Conservation (phyloP, 345 rosid species). For the Sisymbrium irio region DNA sequence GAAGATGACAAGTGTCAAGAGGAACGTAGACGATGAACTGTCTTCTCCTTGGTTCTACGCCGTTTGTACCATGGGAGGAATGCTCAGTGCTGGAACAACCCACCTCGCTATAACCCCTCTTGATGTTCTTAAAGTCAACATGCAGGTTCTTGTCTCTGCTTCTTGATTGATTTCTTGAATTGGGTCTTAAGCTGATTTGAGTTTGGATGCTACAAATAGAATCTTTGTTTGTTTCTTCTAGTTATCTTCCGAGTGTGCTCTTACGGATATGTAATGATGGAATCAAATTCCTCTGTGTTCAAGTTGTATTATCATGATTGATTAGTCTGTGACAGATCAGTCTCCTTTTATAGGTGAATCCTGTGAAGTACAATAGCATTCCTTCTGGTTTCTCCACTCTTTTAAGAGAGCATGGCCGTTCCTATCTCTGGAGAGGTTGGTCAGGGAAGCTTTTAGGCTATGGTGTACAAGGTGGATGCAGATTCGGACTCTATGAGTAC, state of each 20-base stretch:
- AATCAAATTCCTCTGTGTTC: not conserved
- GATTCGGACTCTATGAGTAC: slow-evolving; percentile 57
- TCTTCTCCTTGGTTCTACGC: slow-evolving; percentile 41
- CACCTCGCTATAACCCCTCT: slow-evolving; percentile 65
- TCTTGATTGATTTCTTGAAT: slow-evolving; percentile 13
- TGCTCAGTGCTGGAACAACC: slow-evolving; percentile 66
- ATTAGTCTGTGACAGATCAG: not conserved
- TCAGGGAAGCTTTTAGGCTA: slow-evolving; percentile 57
- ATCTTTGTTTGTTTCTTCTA: not conserved
- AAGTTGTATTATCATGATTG: not conserved
- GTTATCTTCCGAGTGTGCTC: not conserved
- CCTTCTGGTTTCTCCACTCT: slow-evolving; percentile 46
- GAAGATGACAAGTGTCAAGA: slow-evolving; percentile 31
- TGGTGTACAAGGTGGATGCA: slow-evolving; percentile 65
- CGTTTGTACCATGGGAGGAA: slow-evolving; percentile 56
- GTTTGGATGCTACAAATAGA: not conserved
- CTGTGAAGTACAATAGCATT: slow-evolving; percentile 47
- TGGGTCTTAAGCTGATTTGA: not conserved
- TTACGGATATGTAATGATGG: not conserved
- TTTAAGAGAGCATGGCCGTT: slow-evolving; percentile 51
- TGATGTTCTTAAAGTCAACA: slow-evolving; percentile 66
- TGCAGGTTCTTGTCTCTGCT: slow-evolving; percentile 49
- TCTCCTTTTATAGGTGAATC: slow-evolving; percentile 49
- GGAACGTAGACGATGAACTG: slow-evolving; percentile 18
- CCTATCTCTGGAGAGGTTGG: slow-evolving; percentile 67